Percentiles rank a stretch among this genome's conserved stretches.
These are phyloP conservation scores for Brassica balearica DNA, from an alignment of 441 rosid species.

Conservation along the genomic window DNA sequence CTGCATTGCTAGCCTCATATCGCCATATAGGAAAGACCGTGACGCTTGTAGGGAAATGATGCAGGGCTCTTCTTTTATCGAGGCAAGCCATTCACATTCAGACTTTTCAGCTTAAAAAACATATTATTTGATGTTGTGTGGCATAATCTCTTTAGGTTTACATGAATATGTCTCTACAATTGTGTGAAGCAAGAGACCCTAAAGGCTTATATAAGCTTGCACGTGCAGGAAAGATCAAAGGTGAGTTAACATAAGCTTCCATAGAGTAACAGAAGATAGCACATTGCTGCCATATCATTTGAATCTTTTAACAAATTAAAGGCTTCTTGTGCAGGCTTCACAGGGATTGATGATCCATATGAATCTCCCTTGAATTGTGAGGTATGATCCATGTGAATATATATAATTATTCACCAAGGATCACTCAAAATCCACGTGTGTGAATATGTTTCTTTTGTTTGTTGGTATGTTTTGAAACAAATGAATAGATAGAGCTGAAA, in stretches of 20 bases:
- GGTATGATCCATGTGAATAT: constrained; percentile 48
- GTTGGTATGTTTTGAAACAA: neutral
- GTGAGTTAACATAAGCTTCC: constrained; percentile 46
- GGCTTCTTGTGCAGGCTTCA: constrained; percentile 64
- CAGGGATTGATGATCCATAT: constrained; percentile 91
- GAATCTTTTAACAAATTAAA: neutral
- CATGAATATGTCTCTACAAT: constrained; percentile 82
- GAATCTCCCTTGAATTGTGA: constrained; percentile 91
- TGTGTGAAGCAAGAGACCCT: constrained; percentile 86
- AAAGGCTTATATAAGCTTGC: constrained; percentile 94
- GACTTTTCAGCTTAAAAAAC: constrained; percentile 17
- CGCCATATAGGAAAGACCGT: constrained; percentile 86
- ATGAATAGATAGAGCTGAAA: constrained; percentile 65
- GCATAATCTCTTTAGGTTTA: constrained; percentile 69
- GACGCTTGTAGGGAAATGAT: constrained; percentile 84
- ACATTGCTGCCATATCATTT: neutral
- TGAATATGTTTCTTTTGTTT: neutral
- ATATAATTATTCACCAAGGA: constrained; percentile 8
- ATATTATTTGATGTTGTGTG: constrained; percentile 38
- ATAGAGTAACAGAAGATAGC: neutral
- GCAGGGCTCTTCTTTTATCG: constrained; percentile 66
- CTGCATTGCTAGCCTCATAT: constrained; percentile 92
- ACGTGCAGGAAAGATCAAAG: constrained; percentile 90
- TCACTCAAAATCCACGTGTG: neutral
- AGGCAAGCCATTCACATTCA: constrained; percentile 55